Evolutionary conservation across 371 early-diverging fungal species (phyloP).

Genomic region (Mycotypha africana): DNA sequence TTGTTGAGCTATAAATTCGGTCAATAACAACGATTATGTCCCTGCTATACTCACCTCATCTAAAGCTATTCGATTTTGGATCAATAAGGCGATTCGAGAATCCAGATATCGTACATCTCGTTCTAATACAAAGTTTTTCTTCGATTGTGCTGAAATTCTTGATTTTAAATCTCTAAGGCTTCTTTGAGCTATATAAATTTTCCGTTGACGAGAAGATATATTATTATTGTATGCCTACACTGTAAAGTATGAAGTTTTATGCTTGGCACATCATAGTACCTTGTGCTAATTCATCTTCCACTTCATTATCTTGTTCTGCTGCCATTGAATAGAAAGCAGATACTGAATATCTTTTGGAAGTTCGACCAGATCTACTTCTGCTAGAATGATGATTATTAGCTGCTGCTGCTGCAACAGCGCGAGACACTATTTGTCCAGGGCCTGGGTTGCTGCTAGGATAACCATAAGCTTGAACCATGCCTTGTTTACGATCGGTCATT

Average conservation of each 20-base stretch:
- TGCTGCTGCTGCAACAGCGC: conserved; percentile 49
- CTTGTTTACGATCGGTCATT: conserved; percentile 34
- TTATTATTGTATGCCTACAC: not conserved
- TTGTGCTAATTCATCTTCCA: conserved; percentile 89
- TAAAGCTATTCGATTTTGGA: conserved; percentile 91
- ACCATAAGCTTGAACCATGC: conserved; percentile 44
- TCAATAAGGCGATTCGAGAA: conserved; percentile 87
- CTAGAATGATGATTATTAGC: conserved; percentile 31
- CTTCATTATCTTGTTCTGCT: conserved; percentile 92
- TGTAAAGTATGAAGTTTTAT: too few species aligned
- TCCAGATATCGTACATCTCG: conserved; percentile 93
- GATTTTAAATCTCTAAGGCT: conserved; percentile 81
- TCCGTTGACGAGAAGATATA: not conserved
- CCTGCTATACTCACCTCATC: conserved; percentile 63
- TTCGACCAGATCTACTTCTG: conserved; percentile 26
- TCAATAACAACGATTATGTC: too few species aligned
- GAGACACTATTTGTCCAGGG: conserved; percentile 25
- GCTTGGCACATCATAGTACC: too few species aligned
- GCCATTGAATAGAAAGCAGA: conserved; percentile 93
- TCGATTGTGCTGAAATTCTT: conserved; percentile 88
- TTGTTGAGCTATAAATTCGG: too few species aligned
- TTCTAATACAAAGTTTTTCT: conserved; percentile 93
- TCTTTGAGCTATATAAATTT: conserved; percentile 68
- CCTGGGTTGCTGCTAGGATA: conserved; percentile 23
- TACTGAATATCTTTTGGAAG: conserved; percentile 75